Evolutionary conservation across 345 rosid genomes (phyloP).

Genomic region (Barbarea vulgaris): DNA sequence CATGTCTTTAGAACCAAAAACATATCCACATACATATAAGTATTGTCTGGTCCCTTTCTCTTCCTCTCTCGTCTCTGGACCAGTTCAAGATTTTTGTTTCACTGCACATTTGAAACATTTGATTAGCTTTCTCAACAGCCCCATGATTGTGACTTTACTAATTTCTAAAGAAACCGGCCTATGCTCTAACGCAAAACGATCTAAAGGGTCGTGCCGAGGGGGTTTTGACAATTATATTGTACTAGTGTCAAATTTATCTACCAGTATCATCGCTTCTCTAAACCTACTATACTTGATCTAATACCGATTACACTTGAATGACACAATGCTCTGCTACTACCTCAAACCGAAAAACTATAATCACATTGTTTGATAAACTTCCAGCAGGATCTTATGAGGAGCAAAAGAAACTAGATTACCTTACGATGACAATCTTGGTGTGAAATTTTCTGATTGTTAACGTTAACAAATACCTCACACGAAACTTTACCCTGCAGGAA

Average conservation of each 20-base stretch:
- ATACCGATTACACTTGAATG: not conserved
- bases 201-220: too few relatives aligned
- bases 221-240: too few relatives aligned
- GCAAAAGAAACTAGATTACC: constrained; percentile 47
- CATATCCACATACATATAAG: not conserved
- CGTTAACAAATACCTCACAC: constrained; percentile 72
- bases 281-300: not conserved
- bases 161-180: not conserved
- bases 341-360: not conserved
- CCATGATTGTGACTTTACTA: not conserved
- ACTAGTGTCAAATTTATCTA: too few relatives aligned
- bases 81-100: constrained; percentile 15
- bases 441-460: constrained; percentile 58
- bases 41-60: not conserved
- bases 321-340: not conserved
- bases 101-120: constrained; percentile 28
- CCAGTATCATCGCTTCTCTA: not conserved
- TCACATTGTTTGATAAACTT: not conserved
- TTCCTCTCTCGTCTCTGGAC: not conserved
- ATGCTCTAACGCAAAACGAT: not conserved
- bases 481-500: constrained; percentile 64
- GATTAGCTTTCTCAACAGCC: not conserved
- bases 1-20: not conserved
- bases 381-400: not conserved
- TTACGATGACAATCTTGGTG: constrained; percentile 63